phyloP scores from a whole-genome alignment of 345 rosid genomes.

The Boechera retrofracta region DNA sequence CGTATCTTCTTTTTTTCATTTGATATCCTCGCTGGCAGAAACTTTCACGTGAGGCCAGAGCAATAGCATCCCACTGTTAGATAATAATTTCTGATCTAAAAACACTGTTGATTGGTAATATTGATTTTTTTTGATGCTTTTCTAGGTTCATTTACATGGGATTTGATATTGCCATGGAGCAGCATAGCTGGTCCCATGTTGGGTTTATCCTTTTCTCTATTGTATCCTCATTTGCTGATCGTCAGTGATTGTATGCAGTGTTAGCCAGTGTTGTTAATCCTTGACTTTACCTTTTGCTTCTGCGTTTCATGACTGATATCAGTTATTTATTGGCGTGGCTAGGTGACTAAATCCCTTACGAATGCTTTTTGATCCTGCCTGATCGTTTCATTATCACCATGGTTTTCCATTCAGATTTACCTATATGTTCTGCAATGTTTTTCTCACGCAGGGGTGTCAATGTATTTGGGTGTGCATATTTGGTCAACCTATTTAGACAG shows the following conservation, averaged over 20 bases:
- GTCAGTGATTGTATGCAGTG: conserved; percentile 18
- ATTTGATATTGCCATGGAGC: conserved; percentile 96
- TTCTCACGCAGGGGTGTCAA: conserved; percentile 71
- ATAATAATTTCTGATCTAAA: neutral
- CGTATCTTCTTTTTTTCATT: conserved; percentile 84
- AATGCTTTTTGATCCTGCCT: neutral
- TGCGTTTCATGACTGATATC: conserved; percentile 38
- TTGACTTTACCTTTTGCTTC: conserved; percentile 49
- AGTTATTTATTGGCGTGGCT: conserved; percentile 71
- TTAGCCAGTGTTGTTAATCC: conserved; percentile 47
- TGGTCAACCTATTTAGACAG: conserved; percentile 83
- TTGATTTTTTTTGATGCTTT: conserved; percentile 24
- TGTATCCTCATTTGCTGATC: conserved; percentile 65
- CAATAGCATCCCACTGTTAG: conserved; percentile 13
- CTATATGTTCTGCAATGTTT: neutral
- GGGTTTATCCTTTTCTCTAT: conserved; percentile 95
- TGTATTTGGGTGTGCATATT: conserved; percentile 88
- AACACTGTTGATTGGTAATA: neutral
- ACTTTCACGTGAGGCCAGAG: conserved; percentile 70
- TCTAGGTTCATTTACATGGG: conserved; percentile 98
- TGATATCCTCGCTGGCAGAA: conserved; percentile 97
- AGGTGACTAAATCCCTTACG: conserved; percentile 27
- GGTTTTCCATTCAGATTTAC: conserved; percentile 17
- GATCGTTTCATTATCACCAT: conserved; percentile 10
- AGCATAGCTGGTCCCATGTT: conserved; percentile 95